Conservation (phyloP, 2,329 filamentous ascomycete species). For the Periglandula ipomoeae region DNA sequence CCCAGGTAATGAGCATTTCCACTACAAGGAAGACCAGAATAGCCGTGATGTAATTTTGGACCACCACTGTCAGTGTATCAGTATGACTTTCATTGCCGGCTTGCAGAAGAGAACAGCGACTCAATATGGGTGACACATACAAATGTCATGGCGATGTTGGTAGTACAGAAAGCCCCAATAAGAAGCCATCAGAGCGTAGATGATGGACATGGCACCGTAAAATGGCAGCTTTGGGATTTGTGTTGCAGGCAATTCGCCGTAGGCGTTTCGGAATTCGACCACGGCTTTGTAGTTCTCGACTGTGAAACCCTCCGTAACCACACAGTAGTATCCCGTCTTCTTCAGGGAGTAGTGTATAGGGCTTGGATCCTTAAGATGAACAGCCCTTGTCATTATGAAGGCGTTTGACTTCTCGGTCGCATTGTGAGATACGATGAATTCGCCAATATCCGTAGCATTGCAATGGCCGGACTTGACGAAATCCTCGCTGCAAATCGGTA, state of each 20-base stretch:
- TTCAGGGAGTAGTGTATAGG: constrained; percentile 75
- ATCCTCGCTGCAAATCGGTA: constrained; percentile 63
- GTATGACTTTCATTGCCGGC: constrained; percentile 6
- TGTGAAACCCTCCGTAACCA: constrained; percentile 66
- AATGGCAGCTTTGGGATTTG: constrained; percentile 97
- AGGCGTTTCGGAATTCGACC: constrained; percentile 90
- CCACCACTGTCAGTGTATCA: constrained; percentile 52
- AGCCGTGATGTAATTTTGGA: constrained; percentile 98
- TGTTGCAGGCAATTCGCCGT: constrained; percentile 87
- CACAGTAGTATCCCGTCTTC: constrained; percentile 93
- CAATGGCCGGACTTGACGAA: constrained; percentile 63
- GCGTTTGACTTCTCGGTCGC: constrained; percentile 62
- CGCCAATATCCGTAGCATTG: constrained; percentile 65
- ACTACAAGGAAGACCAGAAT: constrained; percentile 90
- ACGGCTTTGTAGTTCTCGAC: constrained; percentile 65
- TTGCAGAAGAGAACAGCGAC: neutral
- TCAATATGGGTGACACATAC: constrained; percentile 35
- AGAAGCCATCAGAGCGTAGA: constrained; percentile 78
- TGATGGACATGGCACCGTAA: constrained; percentile 87
- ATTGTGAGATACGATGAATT: constrained; percentile 75
- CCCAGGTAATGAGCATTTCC: constrained; percentile 98
- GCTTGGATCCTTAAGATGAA: constrained; percentile 68
- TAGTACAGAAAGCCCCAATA: constrained; percentile 93
- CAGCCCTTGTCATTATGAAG: constrained; percentile 67
- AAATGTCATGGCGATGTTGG: constrained; percentile 85